phyloP scores from a whole-genome alignment of 371 early-diverging fungal species.

The Lichtheimia hyalospora region DNA sequence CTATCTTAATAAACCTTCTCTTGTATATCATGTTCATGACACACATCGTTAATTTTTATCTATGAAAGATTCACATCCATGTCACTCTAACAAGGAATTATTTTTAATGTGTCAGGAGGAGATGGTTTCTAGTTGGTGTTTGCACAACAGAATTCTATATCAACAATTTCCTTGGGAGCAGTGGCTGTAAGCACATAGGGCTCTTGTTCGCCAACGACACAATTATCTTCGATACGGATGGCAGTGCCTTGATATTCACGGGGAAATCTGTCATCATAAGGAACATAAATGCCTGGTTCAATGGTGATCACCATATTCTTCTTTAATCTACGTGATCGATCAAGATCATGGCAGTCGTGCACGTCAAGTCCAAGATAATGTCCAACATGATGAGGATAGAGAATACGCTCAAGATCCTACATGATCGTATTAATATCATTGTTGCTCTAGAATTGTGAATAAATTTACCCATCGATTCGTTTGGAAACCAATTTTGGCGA shows the following conservation, averaged over 20 bases:
- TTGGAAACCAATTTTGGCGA: conserved; percentile 66
- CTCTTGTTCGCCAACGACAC: conserved; percentile 73
- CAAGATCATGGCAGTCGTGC: conserved; percentile 83
- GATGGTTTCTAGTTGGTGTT: conserved; percentile 2
- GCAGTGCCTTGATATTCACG: conserved; percentile 87
- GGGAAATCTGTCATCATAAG: conserved; percentile 75
- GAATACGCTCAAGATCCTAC: conserved; percentile 65
- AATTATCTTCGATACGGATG: conserved; percentile 95
- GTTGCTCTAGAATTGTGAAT: background rate
- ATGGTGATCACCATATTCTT: conserved; percentile 92
- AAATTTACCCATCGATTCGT: conserved; percentile 48
- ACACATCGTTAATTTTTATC: no score
- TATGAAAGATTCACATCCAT: no score
- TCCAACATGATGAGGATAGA: conserved; percentile 95
- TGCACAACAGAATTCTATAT: conserved; percentile 78
- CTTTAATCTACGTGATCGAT: conserved; percentile 69
- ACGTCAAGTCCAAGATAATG: conserved; percentile 96
- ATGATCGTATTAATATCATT: background rate
- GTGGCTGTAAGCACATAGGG: conserved; percentile 72
- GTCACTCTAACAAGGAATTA: no score
- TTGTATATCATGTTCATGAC: no score
- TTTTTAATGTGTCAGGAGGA: no score
- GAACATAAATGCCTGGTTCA: conserved; percentile 95
- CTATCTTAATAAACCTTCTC: no score
- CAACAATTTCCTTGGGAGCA: conserved; percentile 87